These are phyloP conservation scores for Arthrinium puccinioides DNA, from an alignment of 2,329 filamentous ascomycete species.

Conservation along the genomic window DNA sequence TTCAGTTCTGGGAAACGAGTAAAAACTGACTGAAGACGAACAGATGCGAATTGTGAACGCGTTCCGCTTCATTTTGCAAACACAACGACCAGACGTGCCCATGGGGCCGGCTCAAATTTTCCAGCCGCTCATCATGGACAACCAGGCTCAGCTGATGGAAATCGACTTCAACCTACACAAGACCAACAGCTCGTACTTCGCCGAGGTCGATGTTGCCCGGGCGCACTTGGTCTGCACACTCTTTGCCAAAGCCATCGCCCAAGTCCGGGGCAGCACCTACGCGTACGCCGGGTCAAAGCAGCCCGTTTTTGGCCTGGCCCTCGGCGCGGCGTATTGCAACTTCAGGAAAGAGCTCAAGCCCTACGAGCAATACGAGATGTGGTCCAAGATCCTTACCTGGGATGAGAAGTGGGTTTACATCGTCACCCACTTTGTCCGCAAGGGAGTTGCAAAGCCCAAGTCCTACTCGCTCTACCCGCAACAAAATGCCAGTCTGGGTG, in stretches of 20 bases:
- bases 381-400: conserved; percentile 44
- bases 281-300: conserved; percentile 19
- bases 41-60: conserved; percentile 25
- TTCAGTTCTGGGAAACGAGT: not conserved
- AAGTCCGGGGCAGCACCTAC: conserved; percentile 23
- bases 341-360: conserved; percentile 49
- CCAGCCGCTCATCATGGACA: conserved; percentile 52
- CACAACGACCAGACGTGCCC: conserved; percentile 30
- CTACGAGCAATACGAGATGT: conserved; percentile 43
- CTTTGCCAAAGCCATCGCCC: conserved; percentile 22
- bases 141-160: conserved; percentile 54
- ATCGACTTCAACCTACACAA: conserved; percentile 70
- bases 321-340: conserved; percentile 47
- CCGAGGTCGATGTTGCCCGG: conserved; percentile 61
- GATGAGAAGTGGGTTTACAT: conserved; percentile 52
- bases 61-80: conserved; percentile 37
- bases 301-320: conserved; percentile 25
- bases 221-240: conserved; percentile 54
- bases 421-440: conserved; percentile 42
- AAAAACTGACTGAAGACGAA: not conserved
- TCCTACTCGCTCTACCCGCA: conserved; percentile 23
- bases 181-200: conserved; percentile 64
- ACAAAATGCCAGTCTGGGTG: conserved; percentile 11
- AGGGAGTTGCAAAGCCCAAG: conserved; percentile 25
- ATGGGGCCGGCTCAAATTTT: conserved; percentile 50